Conservation (phyloP, 208 protist species). For the Tritrichomonas musculus region DNA sequence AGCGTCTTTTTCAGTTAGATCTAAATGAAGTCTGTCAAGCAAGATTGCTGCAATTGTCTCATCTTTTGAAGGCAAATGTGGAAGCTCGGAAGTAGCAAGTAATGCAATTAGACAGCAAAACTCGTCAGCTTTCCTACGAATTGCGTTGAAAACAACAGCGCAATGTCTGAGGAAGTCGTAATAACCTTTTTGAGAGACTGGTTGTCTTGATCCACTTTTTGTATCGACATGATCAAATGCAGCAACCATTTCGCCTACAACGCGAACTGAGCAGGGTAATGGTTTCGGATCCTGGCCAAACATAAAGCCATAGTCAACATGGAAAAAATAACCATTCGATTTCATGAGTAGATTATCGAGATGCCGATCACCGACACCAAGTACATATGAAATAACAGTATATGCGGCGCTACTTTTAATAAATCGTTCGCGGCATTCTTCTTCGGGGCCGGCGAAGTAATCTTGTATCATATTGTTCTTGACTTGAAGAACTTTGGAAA, state of each 20-base stretch:
- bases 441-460: background rate
- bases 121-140: background rate
- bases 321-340: constrained; percentile 34
- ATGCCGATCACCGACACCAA: constrained; percentile 47
- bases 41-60: background rate
- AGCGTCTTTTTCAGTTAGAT: constrained; percentile 19
- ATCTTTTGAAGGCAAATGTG: background rate
- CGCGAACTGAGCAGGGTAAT: background rate
- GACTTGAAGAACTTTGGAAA: background rate
- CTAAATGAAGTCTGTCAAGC: background rate
- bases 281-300: constrained; percentile 28
- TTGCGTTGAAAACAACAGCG: background rate
- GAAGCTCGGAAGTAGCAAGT: background rate
- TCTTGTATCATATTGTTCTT: background rate
- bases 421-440: background rate
- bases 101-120: background rate
- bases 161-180: background rate
- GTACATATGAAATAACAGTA: constrained; percentile 42
- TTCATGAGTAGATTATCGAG: constrained; percentile 46
- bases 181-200: background rate
- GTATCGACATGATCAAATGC: background rate
- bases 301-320: constrained; percentile 37
- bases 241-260: background rate
- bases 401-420: constrained; percentile 38
- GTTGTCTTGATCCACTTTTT: background rate